These are phyloP conservation scores for Curvularia sp. DNA, from an alignment of 2,329 filamentous ascomycete genomes.

Conservation along the genomic window DNA sequence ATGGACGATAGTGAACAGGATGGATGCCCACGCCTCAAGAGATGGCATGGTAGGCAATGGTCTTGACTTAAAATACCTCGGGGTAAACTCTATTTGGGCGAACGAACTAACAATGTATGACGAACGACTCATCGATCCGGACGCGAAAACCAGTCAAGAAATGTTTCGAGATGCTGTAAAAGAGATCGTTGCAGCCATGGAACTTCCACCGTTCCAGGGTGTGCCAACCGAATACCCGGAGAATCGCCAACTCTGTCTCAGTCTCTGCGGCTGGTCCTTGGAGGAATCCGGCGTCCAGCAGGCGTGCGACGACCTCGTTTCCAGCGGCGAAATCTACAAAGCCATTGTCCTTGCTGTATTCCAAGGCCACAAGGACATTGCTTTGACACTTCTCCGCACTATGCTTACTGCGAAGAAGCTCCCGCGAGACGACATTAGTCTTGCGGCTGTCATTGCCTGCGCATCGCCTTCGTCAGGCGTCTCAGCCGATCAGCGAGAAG, in stretches of 20 bases:
- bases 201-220: conserved; percentile 69
- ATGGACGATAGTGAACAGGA: conserved; percentile 78
- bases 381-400: conserved; percentile 72
- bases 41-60: conserved; percentile 73
- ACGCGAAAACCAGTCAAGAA: conserved; percentile 61
- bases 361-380: conserved; percentile 71
- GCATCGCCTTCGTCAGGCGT: conserved; percentile 50
- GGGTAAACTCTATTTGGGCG: conserved; percentile 74
- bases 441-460: conserved; percentile 57
- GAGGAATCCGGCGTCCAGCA: conserved; percentile 59
- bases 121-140: conserved; percentile 45
- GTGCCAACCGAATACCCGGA: conserved; percentile 69
- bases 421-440: conserved; percentile 53
- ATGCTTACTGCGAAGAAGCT: conserved; percentile 74
- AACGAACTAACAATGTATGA: conserved; percentile 67
- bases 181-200: conserved; percentile 67
- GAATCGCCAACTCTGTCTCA: conserved; percentile 76
- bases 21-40: conserved; percentile 67
- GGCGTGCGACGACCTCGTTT: conserved; percentile 59
- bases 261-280: conserved; percentile 76
- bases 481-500: conserved; percentile 66
- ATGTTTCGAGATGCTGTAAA: conserved; percentile 63
- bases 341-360: conserved; percentile 79
- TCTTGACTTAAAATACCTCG: conserved; percentile 77
- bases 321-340: conserved; percentile 70